These are phyloP conservation scores for Ensete glaucum DNA, from an alignment of 176 grass and related monocot genomes.

Conservation along the genomic window DNA sequence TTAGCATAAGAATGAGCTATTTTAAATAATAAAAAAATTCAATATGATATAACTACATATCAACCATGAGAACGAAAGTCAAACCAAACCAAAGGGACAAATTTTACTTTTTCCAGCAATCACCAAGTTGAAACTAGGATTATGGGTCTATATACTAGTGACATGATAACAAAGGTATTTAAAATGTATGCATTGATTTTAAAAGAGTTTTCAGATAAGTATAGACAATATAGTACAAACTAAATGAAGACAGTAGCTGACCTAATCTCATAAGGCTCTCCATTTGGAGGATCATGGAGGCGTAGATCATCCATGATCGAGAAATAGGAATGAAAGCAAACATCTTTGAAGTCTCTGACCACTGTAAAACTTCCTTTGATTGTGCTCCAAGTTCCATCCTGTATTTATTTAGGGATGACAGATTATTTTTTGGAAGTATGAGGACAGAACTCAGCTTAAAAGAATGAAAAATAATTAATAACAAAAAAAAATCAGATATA, in stretches of 20 bases:
- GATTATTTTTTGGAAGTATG: conserved; percentile 16
- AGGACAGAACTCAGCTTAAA: neutral
- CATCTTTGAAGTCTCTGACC: conserved; percentile 82
- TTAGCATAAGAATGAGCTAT: no score
- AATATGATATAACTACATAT: no score
- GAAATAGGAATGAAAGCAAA: conserved; percentile 90
- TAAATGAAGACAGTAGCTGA: conserved; percentile 18
- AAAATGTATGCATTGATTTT: no score
- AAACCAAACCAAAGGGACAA: no score
- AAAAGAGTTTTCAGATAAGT: no score
- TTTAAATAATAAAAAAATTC: no score
- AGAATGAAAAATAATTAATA: neutral
- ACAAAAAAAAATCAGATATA: conserved; percentile 31
- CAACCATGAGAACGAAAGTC: no score
- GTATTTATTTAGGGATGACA: conserved; percentile 10
- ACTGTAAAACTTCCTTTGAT: conserved; percentile 74
- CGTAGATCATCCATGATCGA: conserved; percentile 82
- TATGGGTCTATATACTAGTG: no score
- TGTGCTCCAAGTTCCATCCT: conserved; percentile 98
- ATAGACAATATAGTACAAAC: no score
- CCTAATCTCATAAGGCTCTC: conserved; percentile 81
- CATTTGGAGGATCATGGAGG: conserved; percentile 47
- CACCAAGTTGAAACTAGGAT: no score
- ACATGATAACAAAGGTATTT: no score
- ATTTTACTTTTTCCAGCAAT: no score